Base-by-base conservation (phyloP, 148 eudicot genomes). In the Diospyros lotus region DNA sequence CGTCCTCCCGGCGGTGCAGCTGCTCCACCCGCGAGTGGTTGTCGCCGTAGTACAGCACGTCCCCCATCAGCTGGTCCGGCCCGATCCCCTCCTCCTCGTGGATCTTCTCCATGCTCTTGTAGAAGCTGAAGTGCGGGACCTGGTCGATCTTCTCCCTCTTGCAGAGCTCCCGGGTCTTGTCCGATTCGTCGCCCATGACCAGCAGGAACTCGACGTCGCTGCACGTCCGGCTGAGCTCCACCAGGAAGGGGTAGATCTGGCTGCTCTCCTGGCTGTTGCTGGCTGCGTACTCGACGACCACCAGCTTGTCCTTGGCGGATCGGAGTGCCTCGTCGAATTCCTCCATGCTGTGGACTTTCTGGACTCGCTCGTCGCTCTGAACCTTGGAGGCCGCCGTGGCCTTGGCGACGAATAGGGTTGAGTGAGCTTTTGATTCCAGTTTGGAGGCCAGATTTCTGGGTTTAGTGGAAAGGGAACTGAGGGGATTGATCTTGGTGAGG, bases 231-330 rank as follows among this genome's bases (percentile, higher is more conserved):
- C 94, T 90, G 1, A 95, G 78, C 0, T 88, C 86, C 2, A 92
- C 98, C 96, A 95, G 87, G 80, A 90, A 92, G 0, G 98, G 98
- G 86, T 95, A 95, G 41, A 95, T 90, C 40, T 88, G 78, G 17
- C 65, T 74, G 79, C 88, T 85, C n/a, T 84, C 71, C n/a, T 73
- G 58, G 73, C 85, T 85, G 42, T 89, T 68, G 60, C 83, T 83
- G 2, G 87, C 70, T 0, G 98, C 98, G 54, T 83, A 95, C 72
- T 95, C 98, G 2, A 95, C 98, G 42, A 95, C 97, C 0, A 95
- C 97, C 0, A 95, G 91, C 80, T 80, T 82, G 82, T 89, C 68
- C 53, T 89, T 86, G 11, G 98, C 98, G 7, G 60, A 72, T 1
- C 60, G 73, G 1, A 92, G 82, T 1, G 98, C 97, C 9, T 75